These are phyloP conservation scores for Colletotrichum scovillei DNA, from an alignment of 2,329 filamentous ascomycete genomes.

Conservation along the genomic window DNA sequence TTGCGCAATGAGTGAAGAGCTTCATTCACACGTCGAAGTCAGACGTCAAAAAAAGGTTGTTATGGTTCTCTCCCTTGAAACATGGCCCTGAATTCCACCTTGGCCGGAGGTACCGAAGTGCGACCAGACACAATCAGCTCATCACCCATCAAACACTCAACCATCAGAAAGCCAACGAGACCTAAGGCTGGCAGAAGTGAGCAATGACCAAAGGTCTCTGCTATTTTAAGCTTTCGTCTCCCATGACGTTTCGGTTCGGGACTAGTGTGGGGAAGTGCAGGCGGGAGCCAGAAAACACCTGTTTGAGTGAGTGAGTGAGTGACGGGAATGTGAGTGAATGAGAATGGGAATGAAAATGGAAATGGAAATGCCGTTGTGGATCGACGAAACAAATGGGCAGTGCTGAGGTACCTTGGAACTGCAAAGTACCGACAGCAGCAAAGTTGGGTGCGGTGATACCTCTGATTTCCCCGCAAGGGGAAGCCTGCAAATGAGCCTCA, in stretches of 20 bases:
- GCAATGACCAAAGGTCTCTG: not conserved
- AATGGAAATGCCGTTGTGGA: slow-evolving; percentile 5
- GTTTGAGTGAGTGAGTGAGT: not conserved
- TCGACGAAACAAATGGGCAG: slow-evolving; percentile 9
- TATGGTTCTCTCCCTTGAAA: not conserved
- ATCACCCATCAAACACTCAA: not conserved
- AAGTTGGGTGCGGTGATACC: not conserved
- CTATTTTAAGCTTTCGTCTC: slow-evolving; percentile 16
- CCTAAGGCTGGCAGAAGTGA: no score
- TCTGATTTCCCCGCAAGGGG: not conserved
- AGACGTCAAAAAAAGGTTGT: not conserved
- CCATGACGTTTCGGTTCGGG: slow-evolving; percentile 25
- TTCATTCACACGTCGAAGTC: not conserved
- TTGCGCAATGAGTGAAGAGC: not conserved
- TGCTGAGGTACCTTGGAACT: not conserved
- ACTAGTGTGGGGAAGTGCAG: slow-evolving; percentile 7
- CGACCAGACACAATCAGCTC: not conserved
- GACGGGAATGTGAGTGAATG: no score
- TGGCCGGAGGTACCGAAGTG: not conserved
- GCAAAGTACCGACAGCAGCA: not conserved
- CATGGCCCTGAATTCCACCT: not conserved
- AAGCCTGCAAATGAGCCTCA: slow-evolving; percentile 15
- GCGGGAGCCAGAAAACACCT: not conserved
- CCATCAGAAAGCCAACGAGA: not conserved
- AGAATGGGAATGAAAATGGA: no score